Base-by-base conservation (phyloP, 768 basidiomycete genomes). In the Rubroboletus pulcherrimus region DNA sequence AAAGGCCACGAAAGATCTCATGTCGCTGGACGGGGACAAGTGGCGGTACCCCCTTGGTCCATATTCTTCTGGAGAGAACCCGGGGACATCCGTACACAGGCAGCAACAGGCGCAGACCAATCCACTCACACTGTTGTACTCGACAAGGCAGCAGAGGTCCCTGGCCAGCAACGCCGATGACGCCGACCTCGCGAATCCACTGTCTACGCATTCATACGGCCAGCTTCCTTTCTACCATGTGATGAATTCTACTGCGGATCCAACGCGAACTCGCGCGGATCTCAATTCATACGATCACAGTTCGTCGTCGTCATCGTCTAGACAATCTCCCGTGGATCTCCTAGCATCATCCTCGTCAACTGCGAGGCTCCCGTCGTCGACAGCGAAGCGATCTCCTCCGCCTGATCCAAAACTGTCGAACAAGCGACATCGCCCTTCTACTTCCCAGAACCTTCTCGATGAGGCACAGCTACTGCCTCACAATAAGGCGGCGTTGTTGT, bases 1-100 rank as follows among this genome's bases (percentile, higher is more conserved):
- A 51, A 87, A 86, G 71, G 89, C 89, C 0, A 92, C 90, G 0
- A 90, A 88, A 70, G 88, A 91, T 69, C 81, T 93, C 42, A 90
- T 93, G 84, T 77, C 87, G 5, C 76, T 91, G 29, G 87, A 87
- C 55, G 61, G 58, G 12, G 76, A 70, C 14, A 71, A 66, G 7
- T 83, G 74, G 77, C 66, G 64, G 29, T 63, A 66, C 48, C 66
- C 66, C 4, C 58, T 69, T 6, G 57, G 49, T n/a, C 39, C 61
- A 8, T 66, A 53, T 29, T 31, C 67, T 2, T 29, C 55, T 6
- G 30, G 34, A 1, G 63, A 59, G 12, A 35, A 48, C 38, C 44
- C 63, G 33, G 60, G 40, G 2, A 37, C 55, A 1, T 46, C 63
- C 43, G 54, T 38, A 43, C 54, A 54, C 29, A 57, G 60, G 26